Conservation (phyloP, 176 grass and related monocot genomes). For the Oryza meridionalis region DNA sequence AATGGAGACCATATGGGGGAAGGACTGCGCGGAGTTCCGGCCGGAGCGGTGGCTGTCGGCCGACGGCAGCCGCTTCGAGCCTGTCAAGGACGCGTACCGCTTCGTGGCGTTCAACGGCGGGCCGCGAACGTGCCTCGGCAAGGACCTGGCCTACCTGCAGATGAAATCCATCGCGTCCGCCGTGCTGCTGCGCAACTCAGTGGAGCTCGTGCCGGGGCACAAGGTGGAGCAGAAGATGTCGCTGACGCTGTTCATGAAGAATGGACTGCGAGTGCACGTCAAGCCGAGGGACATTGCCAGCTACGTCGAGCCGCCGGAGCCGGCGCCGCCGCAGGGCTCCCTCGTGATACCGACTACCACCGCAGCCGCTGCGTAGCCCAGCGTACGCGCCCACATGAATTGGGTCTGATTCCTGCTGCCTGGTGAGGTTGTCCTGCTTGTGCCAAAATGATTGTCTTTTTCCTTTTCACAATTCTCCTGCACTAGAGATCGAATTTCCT, state of each 20-base stretch:
- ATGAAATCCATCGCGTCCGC: constrained; percentile 96
- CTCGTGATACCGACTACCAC: constrained; percentile 56
- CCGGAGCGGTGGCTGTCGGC: constrained; percentile 88
- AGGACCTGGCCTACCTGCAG: constrained; percentile 95
- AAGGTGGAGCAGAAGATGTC: constrained; percentile 98
- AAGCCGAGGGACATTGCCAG: constrained; percentile 59
- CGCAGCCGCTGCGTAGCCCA: constrained; percentile 59
- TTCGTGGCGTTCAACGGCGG: constrained; percentile 96
- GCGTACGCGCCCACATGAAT: background rate
- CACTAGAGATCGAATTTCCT: background rate
- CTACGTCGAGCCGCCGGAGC: constrained; percentile 32
- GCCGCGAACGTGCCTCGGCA: constrained; percentile 89
- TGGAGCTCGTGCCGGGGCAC: constrained; percentile 77
- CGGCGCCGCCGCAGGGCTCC: constrained; percentile 3
- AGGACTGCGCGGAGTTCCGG: constrained; percentile 82
- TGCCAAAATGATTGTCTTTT: background rate
- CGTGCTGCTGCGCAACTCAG: constrained; percentile 78
- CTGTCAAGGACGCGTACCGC: constrained; percentile 75
- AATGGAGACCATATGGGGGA: constrained; percentile 93
- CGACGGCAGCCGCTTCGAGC: constrained; percentile 69
- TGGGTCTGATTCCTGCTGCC: background rate
- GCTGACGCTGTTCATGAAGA: constrained; percentile 97
- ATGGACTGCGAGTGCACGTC: constrained; percentile 74
- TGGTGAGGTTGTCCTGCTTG: constrained; percentile 7
- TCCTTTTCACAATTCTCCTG: background rate